Evolutionary conservation across 108 stramenopile genomes (phyloP).

Genomic region (Nitzschia sp.): DNA sequence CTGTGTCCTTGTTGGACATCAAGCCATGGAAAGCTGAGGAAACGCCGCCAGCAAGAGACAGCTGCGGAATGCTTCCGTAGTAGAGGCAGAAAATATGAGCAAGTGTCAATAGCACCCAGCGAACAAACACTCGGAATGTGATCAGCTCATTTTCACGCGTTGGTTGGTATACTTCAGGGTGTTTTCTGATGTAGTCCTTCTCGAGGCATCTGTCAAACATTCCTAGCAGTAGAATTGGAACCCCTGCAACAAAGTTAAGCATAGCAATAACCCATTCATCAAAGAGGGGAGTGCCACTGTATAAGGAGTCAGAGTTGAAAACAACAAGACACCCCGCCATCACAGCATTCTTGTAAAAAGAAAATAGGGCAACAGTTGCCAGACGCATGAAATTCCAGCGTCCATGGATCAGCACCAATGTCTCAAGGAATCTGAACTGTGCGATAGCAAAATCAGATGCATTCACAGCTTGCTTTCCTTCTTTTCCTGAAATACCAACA

Average conservation of each 20-base stretch:
- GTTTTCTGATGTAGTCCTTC: constrained; percentile 66
- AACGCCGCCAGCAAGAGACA: constrained; percentile 48
- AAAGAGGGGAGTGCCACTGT: constrained; percentile 77
- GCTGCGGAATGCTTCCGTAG: constrained; percentile 48
- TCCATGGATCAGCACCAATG: constrained; percentile 94
- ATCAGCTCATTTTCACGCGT: constrained; percentile 75
- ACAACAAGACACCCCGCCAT: constrained; percentile 77
- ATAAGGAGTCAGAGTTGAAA: constrained; percentile 68
- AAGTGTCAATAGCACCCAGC: constrained; percentile 68
- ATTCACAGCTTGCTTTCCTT: constrained; percentile 97
- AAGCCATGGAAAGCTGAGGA: constrained; percentile 68
- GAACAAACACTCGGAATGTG: constrained; percentile 50
- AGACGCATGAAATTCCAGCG: constrained; percentile 93
- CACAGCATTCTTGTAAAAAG: constrained; percentile 98
- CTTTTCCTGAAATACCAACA: constrained; percentile 93
- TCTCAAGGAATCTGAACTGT: constrained; percentile 88
- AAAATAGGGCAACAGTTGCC: constrained; percentile 87
- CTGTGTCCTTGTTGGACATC: constrained; percentile 51
- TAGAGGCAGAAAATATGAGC: constrained; percentile 72
- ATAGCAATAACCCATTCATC: constrained; percentile 79
- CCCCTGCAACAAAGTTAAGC: constrained; percentile 86
- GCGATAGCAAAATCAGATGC: constrained; percentile 92
- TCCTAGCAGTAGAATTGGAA: constrained; percentile 86
- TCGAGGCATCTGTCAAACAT: constrained; percentile 91
- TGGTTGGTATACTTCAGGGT: constrained; percentile 81